Percentiles rank a stretch among this genome's conserved stretches.
phyloP scores from a whole-genome alignment of 1,139 yeast species.

The Yamadazyma kanchanaburiensis region DNA sequence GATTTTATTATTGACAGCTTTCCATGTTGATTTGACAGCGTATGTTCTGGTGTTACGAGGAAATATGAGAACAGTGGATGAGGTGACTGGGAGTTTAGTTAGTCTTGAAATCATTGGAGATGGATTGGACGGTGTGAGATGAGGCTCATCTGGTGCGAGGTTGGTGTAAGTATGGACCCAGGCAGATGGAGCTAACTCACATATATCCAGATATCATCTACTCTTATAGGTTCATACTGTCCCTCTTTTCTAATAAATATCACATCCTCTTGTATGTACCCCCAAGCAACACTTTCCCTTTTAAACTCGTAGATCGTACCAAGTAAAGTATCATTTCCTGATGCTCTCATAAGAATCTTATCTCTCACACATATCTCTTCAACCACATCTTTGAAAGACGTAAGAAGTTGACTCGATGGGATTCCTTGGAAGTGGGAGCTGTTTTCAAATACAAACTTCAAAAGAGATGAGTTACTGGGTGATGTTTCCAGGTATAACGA shows the following conservation, averaged over 20 bases:
- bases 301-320: conserved; percentile 5
- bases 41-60: conserved; percentile 7
- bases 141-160: too few relatives aligned
- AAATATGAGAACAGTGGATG: background rate
- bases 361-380: conserved; percentile 24
- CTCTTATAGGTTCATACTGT: too few relatives aligned
- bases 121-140: too few relatives aligned
- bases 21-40: conserved; percentile 8
- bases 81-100: too few relatives aligned
- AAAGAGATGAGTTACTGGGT: too few relatives aligned
- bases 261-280: conserved; percentile 33
- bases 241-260: conserved; percentile 13
- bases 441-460: background rate
- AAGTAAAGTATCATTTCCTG: conserved; percentile 2
- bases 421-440: conserved; percentile 19
- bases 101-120: too few relatives aligned
- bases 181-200: too few relatives aligned
- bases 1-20: conserved; percentile 15
- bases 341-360: conserved; percentile 21
- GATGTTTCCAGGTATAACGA: too few relatives aligned
- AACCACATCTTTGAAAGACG: conserved; percentile 40
- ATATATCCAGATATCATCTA: too few relatives aligned
- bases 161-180: too few relatives aligned
- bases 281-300: conserved; percentile 4
- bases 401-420: conserved; percentile 26